A percentile compares a stretch with the other conserved stretches of the same genome.
phyloP scores from a whole-genome alignment of 2,329 filamentous ascomycete genomes.

The Atkinsonella hypoxylon region DNA sequence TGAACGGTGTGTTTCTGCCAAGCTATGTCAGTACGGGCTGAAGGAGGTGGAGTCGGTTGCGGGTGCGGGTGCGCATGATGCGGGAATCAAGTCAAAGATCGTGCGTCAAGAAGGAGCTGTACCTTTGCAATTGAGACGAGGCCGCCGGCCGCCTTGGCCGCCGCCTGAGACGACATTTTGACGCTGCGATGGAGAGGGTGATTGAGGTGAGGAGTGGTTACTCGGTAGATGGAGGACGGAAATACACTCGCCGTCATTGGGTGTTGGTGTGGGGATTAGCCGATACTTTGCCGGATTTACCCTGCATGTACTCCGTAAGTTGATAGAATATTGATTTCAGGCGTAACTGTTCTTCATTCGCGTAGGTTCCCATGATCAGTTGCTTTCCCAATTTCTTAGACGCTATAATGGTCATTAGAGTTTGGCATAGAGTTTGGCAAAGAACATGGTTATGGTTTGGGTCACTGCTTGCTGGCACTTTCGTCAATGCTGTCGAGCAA shows the following conservation, averaged over 20 bases:
- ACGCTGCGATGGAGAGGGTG: conserved; percentile 13
- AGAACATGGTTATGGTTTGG: no score
- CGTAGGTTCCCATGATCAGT: no score
- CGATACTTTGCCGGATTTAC: conserved; percentile 9
- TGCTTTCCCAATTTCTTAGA: no score
- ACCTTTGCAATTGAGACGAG: conserved; percentile 49
- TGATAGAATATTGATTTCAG: no score
- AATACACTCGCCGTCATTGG: conserved; percentile 7
- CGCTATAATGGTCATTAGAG: no score
- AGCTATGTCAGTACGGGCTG: not conserved
- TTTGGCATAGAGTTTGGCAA: no score
- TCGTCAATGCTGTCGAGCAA: no score
- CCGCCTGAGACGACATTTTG: conserved; percentile 51
- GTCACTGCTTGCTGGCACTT: no score
- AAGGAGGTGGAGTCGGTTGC: not conserved
- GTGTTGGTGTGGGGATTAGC: conserved; percentile 4
- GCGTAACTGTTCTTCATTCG: no score
- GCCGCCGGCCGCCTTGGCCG: conserved; percentile 41
- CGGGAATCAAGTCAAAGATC: not conserved
- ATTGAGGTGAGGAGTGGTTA: not conserved
- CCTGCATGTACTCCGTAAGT: conserved; percentile 1
- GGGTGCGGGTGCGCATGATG: no score
- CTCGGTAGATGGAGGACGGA: conserved; percentile 1
- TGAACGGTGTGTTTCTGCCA: conserved; percentile 89
- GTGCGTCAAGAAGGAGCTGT: conserved; percentile 8